Evolutionary conservation across 345 rosid genomes (phyloP).

Genomic region (Eucalyptus tenuipes): DNA sequence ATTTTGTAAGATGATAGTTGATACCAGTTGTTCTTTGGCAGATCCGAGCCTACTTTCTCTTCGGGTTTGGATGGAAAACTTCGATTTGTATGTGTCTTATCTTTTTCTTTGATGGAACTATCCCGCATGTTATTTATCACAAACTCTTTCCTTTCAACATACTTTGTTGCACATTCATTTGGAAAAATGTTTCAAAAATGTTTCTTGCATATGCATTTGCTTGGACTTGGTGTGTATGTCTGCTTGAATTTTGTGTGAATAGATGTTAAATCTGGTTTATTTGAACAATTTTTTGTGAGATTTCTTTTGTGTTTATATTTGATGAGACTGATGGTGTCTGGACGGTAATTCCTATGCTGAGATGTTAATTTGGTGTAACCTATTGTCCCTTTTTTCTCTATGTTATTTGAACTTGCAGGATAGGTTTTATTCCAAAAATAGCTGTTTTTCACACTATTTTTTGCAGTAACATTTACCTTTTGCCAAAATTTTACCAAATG

Average conservation of each 20-base stretch:
- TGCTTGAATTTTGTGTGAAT: background rate
- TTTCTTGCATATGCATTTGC: background rate
- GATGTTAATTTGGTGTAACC: background rate
- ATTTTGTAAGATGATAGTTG: background rate
- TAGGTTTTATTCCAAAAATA: background rate
- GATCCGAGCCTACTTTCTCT: background rate
- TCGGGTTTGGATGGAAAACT: background rate
- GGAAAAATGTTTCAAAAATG: background rate
- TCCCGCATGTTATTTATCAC: background rate
- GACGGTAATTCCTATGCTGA: background rate
- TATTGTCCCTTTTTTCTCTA: background rate
- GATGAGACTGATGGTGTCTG: background rate
- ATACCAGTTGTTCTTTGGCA: background rate
- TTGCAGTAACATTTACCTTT: background rate
- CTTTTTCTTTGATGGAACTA: background rate
- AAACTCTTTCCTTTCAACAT: background rate
- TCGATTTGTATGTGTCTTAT: background rate
- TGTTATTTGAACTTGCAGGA: background rate
- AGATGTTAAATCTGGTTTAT: background rate
- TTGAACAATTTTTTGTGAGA: background rate
- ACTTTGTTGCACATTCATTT: background rate
- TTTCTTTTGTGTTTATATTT: background rate
- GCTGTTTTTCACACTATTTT: background rate
- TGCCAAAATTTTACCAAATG: background rate
- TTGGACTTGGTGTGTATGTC: background rate